Percentiles rank a stretch among this genome's conserved stretches.
These are phyloP conservation scores for Phytophthora pistaciae DNA, from an alignment of 352 stramenopile species.

Conservation along the genomic window DNA sequence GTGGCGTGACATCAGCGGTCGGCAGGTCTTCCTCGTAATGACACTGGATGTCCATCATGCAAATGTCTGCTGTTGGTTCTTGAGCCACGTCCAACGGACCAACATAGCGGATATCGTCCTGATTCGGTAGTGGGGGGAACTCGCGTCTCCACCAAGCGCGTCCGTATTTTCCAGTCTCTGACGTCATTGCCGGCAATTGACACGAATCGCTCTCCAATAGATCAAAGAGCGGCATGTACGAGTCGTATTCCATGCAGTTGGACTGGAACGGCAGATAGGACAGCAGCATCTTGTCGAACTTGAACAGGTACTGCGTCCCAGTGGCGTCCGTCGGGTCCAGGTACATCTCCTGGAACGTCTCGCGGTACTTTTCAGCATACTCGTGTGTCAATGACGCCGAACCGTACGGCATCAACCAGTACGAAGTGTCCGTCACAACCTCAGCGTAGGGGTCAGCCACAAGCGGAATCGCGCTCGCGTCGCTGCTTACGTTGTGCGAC, in stretches of 20 bases:
- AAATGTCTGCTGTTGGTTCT: conserved; percentile 94
- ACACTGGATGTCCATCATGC: conserved; percentile 90
- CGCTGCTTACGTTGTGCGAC: conserved; percentile 92
- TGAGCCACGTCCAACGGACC: conserved; percentile 88
- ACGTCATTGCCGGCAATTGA: conserved; percentile 84
- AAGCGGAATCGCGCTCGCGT: conserved; percentile 57
- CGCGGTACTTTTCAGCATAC: conserved; percentile 94
- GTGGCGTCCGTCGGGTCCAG: conserved; percentile 54
- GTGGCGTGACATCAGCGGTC: conserved; percentile 89
- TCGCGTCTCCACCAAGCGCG: conserved; percentile 76
- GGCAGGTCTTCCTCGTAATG: conserved; percentile 94
- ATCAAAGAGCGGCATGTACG: conserved; percentile 94
- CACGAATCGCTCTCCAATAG: conserved; percentile 94
- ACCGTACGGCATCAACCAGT: conserved; percentile 78
- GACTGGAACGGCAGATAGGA: conserved; percentile 97
- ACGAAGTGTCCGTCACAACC: conserved; percentile 61
- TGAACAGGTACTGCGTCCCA: conserved; percentile 66
- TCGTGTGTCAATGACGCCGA: conserved; percentile 84
- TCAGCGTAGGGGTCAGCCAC: conserved; percentile 78
- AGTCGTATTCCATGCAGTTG: conserved; percentile 97
- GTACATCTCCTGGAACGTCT: conserved; percentile 96
- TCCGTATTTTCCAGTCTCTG: conserved; percentile 66
- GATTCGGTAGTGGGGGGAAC: conserved; percentile 92
- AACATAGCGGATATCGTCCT: conserved; percentile 95
- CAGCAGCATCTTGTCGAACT: conserved; percentile 88